Evolutionary conservation across 2,329 filamentous ascomycete species (phyloP).

Genomic region (Dothideomycetes sp.): DNA sequence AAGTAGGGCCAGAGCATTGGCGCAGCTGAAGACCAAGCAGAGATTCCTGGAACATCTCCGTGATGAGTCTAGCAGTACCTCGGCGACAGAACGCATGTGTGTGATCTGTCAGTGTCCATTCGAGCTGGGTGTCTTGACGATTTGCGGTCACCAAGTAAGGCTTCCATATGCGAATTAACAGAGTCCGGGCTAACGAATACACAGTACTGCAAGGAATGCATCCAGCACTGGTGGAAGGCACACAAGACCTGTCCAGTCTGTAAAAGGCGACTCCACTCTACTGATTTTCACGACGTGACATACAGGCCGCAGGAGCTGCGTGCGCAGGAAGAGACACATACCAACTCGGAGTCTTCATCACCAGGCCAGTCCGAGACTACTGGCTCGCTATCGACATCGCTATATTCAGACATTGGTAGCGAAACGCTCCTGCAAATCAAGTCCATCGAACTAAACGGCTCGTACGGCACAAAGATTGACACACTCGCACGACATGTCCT

Average conservation of each 20-base stretch:
- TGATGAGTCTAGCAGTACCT: slow-evolving; percentile 51
- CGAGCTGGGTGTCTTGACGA: slow-evolving; percentile 67
- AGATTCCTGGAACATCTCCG: slow-evolving; percentile 59
- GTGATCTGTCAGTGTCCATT: slow-evolving; percentile 76
- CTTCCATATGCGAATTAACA: no score
- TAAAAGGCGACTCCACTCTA: slow-evolving; percentile 53
- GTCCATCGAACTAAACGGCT: slow-evolving; percentile 60
- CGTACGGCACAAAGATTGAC: slow-evolving; percentile 86
- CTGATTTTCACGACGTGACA: slow-evolving; percentile 74
- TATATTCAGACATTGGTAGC: slow-evolving; percentile 69
- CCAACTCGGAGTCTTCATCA: slow-evolving; percentile 21
- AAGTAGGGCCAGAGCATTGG: slow-evolving; percentile 46
- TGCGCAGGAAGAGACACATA: slow-evolving; percentile 45
- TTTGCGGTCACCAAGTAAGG: slow-evolving; percentile 84
- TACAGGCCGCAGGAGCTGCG: slow-evolving; percentile 65
- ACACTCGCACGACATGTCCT: slow-evolving; percentile 61
- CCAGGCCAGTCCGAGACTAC: slow-evolving; percentile 10
- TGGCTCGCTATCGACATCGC: slow-evolving; percentile 29
- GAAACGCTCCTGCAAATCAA: slow-evolving; percentile 70
- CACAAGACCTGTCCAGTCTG: slow-evolving; percentile 76
- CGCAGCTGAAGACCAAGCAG: slow-evolving; percentile 57
- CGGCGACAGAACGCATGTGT: slow-evolving; percentile 53
- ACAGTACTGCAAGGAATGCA: slow-evolving; percentile 65
- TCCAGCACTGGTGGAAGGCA: slow-evolving; percentile 63
- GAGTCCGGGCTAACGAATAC: no score